phyloP scores from a whole-genome alignment of 345 rosid genomes.

The Kandelia obovata region DNA sequence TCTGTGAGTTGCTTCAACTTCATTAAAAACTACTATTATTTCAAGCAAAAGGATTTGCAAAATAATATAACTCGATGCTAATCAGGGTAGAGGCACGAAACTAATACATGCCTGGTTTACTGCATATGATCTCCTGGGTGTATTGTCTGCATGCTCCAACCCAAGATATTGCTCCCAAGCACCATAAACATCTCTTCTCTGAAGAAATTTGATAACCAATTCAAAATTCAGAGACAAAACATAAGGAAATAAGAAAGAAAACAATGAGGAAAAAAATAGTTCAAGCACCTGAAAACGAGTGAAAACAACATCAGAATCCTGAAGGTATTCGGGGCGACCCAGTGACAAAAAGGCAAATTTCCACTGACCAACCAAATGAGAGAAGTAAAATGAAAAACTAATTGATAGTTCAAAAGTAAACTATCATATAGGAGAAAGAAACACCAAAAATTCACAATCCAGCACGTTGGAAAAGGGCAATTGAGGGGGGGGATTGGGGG shows the following conservation, averaged over 20 bases:
- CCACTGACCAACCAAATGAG: slow-evolving; percentile 54
- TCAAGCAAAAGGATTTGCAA: no score
- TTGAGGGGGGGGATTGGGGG: background rate
- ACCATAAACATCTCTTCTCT: slow-evolving; percentile 90
- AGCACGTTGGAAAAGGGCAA: background rate
- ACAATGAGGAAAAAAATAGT: background rate
- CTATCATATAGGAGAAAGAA: background rate
- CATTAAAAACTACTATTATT: no score
- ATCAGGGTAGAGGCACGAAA: background rate
- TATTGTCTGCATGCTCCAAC: slow-evolving; percentile 80
- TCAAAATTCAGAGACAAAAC: background rate
- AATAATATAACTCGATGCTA: no score
- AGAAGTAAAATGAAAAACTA: background rate
- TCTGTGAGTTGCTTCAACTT: no score
- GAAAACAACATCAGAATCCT: slow-evolving; percentile 73
- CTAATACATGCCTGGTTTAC: slow-evolving; percentile 64
- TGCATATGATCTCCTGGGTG: slow-evolving; percentile 68
- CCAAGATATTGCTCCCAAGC: slow-evolving; percentile 99
- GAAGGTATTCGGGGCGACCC: slow-evolving; percentile 88
- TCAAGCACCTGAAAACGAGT: slow-evolving; percentile 74
- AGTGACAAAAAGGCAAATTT: slow-evolving; percentile 82
- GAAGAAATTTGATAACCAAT: slow-evolving; percentile 4
- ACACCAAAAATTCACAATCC: background rate
- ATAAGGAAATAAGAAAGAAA: background rate
- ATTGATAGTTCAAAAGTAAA: background rate